Percentiles rank a stretch among this genome's conserved stretches.
Conservation (phyloP, 169 alveolate species). For the Babesia bigemina region DNA sequence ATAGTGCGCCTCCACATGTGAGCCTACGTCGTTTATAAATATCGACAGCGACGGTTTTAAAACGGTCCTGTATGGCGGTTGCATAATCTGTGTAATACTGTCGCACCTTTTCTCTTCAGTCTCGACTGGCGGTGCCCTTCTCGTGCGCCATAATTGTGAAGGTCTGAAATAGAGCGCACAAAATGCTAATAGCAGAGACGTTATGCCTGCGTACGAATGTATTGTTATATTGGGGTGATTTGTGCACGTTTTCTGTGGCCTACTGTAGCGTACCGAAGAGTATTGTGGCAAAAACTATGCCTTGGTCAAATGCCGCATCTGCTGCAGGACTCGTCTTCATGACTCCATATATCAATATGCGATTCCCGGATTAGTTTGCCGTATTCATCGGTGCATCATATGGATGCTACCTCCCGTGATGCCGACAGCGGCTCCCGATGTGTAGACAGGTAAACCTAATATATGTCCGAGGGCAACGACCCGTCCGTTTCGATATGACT, state of each 20-base stretch:
- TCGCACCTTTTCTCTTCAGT: slow-evolving; percentile 8
- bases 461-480: no score
- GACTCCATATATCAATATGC: not conserved
- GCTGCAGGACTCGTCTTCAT: not conserved
- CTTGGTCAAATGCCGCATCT: not conserved
- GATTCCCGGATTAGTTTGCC: no score
- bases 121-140: not conserved
- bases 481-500: no score
- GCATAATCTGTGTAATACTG: not conserved
- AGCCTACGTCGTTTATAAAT: slow-evolving; percentile 46
- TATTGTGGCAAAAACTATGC: not conserved
- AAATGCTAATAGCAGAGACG: not conserved
- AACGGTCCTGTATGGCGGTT: not conserved
- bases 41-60: slow-evolving; percentile 15
- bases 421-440: no score
- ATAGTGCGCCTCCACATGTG: not conserved
- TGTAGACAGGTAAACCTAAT: no score
- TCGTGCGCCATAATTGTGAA: not conserved
- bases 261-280: slow-evolving; percentile 1
- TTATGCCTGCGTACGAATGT: not conserved
- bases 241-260: not conserved
- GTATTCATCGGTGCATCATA: no score
- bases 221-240: not conserved
- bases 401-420: no score
- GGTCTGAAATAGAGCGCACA: not conserved